Evolutionary conservation across 768 basidiomycete genomes (phyloP), one percentile per base, ranked within the genome.

Genomic region (Rhizopogon vesiculosus): DNA sequence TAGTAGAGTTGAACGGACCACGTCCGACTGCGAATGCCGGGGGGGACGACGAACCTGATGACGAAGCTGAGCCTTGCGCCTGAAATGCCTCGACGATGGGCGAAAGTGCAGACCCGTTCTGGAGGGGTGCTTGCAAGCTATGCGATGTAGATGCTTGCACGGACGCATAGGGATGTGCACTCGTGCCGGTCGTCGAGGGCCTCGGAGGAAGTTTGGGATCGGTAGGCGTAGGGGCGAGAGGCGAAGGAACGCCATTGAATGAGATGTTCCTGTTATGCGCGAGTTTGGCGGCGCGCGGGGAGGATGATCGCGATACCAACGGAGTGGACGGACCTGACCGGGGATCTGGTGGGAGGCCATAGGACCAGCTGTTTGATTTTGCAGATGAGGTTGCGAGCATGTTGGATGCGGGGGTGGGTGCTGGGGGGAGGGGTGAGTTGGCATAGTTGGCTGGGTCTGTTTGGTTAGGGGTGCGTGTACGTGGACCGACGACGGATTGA

Each of bases 51-150:
- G 83, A 63, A 50, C 74, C 72, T 43, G 56, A 64, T 51, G 64
- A 61, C 0, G 69, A 59, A 18, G 13, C 15, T 0, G 55, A 45
- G 7, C 42, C 28, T 12, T 49, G 48, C 12, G 6, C 52, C 12
- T 64, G 69, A 65, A 85, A 89, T 1, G 80, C 71, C 66, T 92
- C 89, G 25, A 83, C 77, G 53, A 92, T 89, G 0, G 89, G 90
- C 1, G 90, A 91, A 45, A 92, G 78, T 33, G 77, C 79, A 5
- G 73, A 67, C 1, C 68, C 62, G 51, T 63, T 63, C 55, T 63
- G 69, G 42, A 58, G 54, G 19, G 74, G 69, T 6, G 72, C 66
- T 48, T 76, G 72, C 15, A 76, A 63, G 45, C 71, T 66, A 59
- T 79, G 78, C 38, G 77, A 71, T 29, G 72, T 71, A 2, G 65